These are phyloP conservation scores for Cercospora canescens DNA, from an alignment of 2,329 filamentous ascomycete species.

Conservation along the genomic window DNA sequence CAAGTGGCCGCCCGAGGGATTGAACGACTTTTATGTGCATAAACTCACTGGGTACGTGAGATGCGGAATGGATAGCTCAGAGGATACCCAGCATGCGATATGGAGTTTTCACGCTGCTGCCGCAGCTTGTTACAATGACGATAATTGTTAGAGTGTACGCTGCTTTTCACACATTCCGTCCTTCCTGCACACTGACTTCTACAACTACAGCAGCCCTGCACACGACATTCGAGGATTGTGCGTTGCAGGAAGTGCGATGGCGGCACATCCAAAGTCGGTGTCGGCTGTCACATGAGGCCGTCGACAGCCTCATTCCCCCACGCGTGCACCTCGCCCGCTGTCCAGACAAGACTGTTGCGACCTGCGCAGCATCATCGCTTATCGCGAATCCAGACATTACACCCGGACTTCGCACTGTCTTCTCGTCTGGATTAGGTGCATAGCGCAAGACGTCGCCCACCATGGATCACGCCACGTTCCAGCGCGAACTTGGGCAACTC, in stretches of 20 bases:
- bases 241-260: not conserved
- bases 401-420: not conserved
- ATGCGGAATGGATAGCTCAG: constrained; percentile 20
- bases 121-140: constrained; percentile 1
- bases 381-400: not conserved
- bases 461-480: constrained; percentile 31
- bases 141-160: not conserved
- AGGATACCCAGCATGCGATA: constrained; percentile 22
- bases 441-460: not conserved
- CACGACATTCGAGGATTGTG: not conserved
- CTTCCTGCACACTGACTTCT: not conserved
- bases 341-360: not conserved
- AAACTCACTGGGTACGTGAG: constrained; percentile 20
- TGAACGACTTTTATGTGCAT: constrained; percentile 13
- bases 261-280: not conserved
- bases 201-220: not conserved
- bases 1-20: constrained; percentile 37
- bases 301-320: constrained; percentile 5
- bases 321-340: not conserved
- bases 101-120: constrained; percentile 13
- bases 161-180: not conserved
- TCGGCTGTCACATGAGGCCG: not conserved
- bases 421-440: not conserved
- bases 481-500: constrained; percentile 26
- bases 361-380: not conserved